These are phyloP conservation scores for Colletotrichum sp. DNA, from an alignment of 2,329 filamentous ascomycete species.

Conservation along the genomic window DNA sequence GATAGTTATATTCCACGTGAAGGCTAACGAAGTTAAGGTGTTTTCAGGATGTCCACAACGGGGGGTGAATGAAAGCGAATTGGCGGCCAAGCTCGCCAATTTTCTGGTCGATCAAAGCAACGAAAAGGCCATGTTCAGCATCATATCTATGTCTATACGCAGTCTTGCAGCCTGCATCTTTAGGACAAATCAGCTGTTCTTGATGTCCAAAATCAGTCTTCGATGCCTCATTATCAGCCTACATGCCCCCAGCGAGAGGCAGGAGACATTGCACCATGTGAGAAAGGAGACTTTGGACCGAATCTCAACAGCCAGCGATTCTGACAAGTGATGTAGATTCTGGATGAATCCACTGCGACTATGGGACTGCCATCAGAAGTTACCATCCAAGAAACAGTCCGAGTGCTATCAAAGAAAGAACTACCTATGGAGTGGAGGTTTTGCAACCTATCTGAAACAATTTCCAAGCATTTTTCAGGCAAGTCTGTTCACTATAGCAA, in stretches of 20 bases:
- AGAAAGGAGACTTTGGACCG: accelerated
- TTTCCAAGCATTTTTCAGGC: not conserved
- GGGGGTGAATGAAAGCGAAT: not conserved
- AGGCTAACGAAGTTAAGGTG: not conserved
- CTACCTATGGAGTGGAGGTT: not conserved
- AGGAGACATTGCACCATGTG: not conserved
- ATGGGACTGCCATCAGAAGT: not conserved
- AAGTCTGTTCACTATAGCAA: not conserved
- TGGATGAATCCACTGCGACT: not conserved
- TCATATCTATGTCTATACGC: not conserved
- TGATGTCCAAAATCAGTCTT: not conserved
- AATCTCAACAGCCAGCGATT: not conserved
- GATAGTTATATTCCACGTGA: accelerated
- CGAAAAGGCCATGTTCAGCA: not conserved
- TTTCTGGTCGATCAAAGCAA: not conserved
- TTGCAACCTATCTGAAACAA: not conserved
- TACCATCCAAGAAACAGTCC: not conserved
- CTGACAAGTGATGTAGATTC: not conserved
- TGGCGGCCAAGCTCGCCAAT: not conserved
- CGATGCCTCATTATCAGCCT: not conserved
- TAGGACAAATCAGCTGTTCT: not conserved
- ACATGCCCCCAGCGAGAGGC: not conserved
- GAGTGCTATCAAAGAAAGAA: not conserved
- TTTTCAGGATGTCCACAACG: not conserved
- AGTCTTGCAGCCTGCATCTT: not conserved